These are phyloP conservation scores for Harrya chromipes DNA, from an alignment of 768 basidiomycete species.

Conservation along the genomic window DNA sequence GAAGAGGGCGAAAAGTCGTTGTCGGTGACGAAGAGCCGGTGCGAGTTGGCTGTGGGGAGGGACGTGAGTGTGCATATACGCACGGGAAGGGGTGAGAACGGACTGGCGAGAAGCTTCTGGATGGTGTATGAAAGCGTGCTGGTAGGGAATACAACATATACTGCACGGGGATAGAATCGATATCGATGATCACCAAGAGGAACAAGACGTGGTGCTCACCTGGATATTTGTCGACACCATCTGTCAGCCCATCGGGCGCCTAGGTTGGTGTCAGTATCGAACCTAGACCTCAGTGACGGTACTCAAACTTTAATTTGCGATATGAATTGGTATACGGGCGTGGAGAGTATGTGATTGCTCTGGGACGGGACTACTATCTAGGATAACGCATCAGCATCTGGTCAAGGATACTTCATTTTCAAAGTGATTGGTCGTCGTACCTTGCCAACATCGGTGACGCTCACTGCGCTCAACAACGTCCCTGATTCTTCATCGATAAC, in stretches of 20 bases:
- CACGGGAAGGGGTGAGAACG: constrained; percentile 25
- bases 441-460: constrained; percentile 80
- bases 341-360: constrained; percentile 72
- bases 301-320: constrained; percentile 61
- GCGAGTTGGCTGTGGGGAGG: constrained; percentile 59
- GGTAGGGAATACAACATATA: constrained; percentile 69
- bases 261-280: constrained; percentile 23
- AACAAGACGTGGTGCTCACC: constrained; percentile 36
- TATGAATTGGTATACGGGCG: constrained; percentile 67
- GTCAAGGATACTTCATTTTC: too few species aligned
- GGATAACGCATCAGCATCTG: not conserved
- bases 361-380: constrained; percentile 78
- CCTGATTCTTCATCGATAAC: constrained; percentile 67
- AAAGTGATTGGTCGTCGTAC: constrained; percentile 32
- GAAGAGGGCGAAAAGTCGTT: constrained; percentile 47
- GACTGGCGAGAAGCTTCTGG: constrained; percentile 81
- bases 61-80: constrained; percentile 1
- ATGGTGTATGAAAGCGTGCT: constrained; percentile 67
- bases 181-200: not conserved
- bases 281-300: not conserved
- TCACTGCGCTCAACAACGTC: constrained; percentile 67
- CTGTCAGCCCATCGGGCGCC: constrained; percentile 72
- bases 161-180: constrained; percentile 32
- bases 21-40: constrained; percentile 74
- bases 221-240: constrained; percentile 78